Percentiles rank a stretch among this genome's conserved stretches.
phyloP scores from a whole-genome alignment of 495 filamentous ascomycete species.

The Penicillium chermesinum region DNA sequence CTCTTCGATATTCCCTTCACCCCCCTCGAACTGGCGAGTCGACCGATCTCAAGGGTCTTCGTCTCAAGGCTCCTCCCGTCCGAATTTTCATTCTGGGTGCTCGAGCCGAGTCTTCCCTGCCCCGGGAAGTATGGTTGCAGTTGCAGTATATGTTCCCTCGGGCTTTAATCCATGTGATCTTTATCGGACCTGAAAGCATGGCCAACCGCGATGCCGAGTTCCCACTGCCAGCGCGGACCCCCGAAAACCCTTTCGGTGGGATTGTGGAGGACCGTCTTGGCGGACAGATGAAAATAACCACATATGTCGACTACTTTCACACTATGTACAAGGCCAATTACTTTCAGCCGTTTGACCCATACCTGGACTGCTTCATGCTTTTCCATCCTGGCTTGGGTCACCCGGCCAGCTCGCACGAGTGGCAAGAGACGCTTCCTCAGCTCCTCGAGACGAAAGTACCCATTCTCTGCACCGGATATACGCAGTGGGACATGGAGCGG shows the following conservation, averaged over 20 bases:
- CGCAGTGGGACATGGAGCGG: slow-evolving; percentile 86
- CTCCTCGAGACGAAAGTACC: slow-evolving; percentile 93
- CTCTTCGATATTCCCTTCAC: slow-evolving; percentile 88
- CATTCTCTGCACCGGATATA: slow-evolving; percentile 91
- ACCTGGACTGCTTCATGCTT: slow-evolving; percentile 92
- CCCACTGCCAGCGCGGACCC: slow-evolving; percentile 77
- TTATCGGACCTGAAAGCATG: slow-evolving; percentile 97
- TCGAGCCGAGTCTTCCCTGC: slow-evolving; percentile 91
- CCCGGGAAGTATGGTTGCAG: slow-evolving; percentile 90
- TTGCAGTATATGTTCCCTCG: slow-evolving; percentile 84
- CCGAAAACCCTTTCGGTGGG: slow-evolving; percentile 84
- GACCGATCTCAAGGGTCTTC: slow-evolving; percentile 67
- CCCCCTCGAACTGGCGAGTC: slow-evolving; percentile 75
- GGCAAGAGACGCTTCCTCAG: slow-evolving; percentile 82
- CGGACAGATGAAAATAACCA: slow-evolving; percentile 86
- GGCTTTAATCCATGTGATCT: slow-evolving; percentile 68
- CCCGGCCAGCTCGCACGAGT: slow-evolving; percentile 86
- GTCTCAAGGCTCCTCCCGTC: slow-evolving; percentile 76
- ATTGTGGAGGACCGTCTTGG: slow-evolving; percentile 84
- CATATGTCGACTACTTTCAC: slow-evolving; percentile 97
- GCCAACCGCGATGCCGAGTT: slow-evolving; percentile 82
- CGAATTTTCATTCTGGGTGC: slow-evolving; percentile 93
- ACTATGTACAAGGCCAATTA: slow-evolving; percentile 83
- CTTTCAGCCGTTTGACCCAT: slow-evolving; percentile 93
- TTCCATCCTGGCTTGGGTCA: slow-evolving; percentile 97